These are phyloP conservation scores for Ochromonas danica DNA, from an alignment of 108 stramenopile species.

Conservation along the genomic window DNA sequence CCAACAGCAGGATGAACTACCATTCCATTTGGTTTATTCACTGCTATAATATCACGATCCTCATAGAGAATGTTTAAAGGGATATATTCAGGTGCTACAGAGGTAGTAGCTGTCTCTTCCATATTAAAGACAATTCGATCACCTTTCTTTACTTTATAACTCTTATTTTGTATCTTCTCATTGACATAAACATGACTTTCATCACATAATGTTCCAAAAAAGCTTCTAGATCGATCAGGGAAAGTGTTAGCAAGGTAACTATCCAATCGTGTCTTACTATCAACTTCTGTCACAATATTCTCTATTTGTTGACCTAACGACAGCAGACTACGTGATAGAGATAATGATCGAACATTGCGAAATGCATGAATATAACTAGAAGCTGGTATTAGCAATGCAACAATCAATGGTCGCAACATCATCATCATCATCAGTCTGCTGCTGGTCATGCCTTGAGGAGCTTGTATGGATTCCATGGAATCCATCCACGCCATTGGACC, in stretches of 20 bases:
- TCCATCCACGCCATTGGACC: no score
- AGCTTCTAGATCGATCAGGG: background rate
- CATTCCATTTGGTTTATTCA: constrained; percentile 88
- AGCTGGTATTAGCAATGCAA: background rate
- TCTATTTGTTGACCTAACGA: background rate
- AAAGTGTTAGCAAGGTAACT: background rate
- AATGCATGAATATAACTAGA: background rate
- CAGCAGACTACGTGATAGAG: background rate
- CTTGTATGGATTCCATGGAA: no score
- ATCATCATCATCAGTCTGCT: background rate
- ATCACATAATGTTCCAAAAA: background rate
- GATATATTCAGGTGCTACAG: constrained; percentile 56
- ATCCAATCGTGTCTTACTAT: constrained; percentile 9
- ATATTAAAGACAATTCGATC: background rate
- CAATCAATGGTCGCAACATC: background rate
- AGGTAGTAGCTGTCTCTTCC: background rate
- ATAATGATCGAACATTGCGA: background rate
- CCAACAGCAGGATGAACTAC: constrained; percentile 96
- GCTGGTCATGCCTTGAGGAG: background rate
- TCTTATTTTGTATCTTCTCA: background rate
- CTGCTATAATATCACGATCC: constrained; percentile 83
- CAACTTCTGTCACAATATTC: background rate
- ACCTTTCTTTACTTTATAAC: background rate
- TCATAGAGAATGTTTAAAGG: constrained; percentile 79
- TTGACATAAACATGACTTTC: background rate